These are phyloP conservation scores for Yarrowia yakushimensis DNA, from an alignment of 805 yeast genomes.

Conservation along the genomic window DNA sequence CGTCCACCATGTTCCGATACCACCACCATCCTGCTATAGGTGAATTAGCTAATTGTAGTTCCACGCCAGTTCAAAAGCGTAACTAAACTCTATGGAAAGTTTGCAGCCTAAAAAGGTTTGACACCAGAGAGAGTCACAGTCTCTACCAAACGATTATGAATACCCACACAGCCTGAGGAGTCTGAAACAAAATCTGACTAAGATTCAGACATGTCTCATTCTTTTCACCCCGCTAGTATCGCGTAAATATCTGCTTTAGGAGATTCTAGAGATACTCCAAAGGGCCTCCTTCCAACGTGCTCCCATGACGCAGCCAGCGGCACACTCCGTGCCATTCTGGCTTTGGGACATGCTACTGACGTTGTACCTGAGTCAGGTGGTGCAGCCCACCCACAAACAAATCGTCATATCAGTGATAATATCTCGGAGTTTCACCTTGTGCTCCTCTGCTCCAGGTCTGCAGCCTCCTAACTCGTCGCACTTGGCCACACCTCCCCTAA, in stretches of 20 bases:
- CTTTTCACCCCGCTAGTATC: neutral
- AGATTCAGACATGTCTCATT: neutral
- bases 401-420: too few relatives aligned
- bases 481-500: constrained; percentile 11
- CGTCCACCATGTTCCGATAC: neutral
- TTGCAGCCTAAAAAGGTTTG: constrained; percentile 9
- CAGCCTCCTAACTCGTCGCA: neutral
- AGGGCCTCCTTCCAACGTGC: neutral
- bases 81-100: constrained; percentile 18
- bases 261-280: neutral
- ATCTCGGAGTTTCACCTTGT: neutral
- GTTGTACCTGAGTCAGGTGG: constrained; percentile 19
- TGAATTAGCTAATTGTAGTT: neutral
- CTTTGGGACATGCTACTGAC: constrained; percentile 11
- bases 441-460: neutral
- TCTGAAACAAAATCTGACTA: neutral
- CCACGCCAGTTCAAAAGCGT: neutral
- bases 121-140: neutral
- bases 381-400: neutral
- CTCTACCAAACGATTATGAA: neutral
- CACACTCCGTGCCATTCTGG: constrained; percentile 12
- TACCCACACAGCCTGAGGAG: neutral
- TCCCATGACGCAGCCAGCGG: constrained; percentile 1
- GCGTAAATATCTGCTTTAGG: neutral
- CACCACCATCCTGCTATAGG: neutral